Conservation (phyloP, 371 early-diverging fungal species). For the Lichtheimia ornata region DNA sequence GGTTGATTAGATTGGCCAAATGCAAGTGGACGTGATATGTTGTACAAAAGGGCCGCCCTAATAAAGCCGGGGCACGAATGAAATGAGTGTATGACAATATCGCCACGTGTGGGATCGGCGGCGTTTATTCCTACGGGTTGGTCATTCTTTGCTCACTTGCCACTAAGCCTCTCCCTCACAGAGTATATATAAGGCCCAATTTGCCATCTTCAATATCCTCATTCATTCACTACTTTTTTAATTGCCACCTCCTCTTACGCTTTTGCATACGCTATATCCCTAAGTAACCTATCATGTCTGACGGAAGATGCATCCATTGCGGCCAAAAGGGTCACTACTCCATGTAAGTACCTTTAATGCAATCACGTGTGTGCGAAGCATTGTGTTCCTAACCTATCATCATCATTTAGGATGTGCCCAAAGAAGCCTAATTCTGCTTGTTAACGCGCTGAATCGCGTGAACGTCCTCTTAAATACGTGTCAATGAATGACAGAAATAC, state of each 20-base stretch:
- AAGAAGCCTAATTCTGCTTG: conserved; percentile 29
- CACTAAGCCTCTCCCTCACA: no score
- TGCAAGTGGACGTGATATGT: conserved; percentile 1
- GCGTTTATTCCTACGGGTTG: conserved; percentile 1
- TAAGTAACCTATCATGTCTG: conserved; percentile 23
- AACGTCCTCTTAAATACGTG: neutral
- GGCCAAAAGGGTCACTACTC: conserved; percentile 55
- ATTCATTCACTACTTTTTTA: no score
- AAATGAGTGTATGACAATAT: conserved; percentile 9
- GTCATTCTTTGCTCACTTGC: neutral
- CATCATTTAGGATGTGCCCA: conserved; percentile 41
- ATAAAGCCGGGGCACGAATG: conserved; percentile 10
- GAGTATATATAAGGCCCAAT: neutral
- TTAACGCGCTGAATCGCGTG: neutral
- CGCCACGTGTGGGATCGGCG: conserved; percentile 11
- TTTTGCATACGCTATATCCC: neutral
- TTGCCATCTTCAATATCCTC: no score
- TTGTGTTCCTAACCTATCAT: no score
- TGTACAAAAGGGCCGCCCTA: conserved; percentile 4
- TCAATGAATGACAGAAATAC: neutral
- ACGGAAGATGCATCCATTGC: conserved; percentile 55
- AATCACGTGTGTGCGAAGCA: no score
- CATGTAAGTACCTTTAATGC: conserved; percentile 29
- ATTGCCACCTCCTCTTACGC: neutral
- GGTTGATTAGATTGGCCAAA: neutral